A percentile compares a stretch with the other conserved stretches of the same genome.
Evolutionary conservation across 495 filamentous ascomycete species (phyloP).

Genomic region (Daldinia childiae): DNA sequence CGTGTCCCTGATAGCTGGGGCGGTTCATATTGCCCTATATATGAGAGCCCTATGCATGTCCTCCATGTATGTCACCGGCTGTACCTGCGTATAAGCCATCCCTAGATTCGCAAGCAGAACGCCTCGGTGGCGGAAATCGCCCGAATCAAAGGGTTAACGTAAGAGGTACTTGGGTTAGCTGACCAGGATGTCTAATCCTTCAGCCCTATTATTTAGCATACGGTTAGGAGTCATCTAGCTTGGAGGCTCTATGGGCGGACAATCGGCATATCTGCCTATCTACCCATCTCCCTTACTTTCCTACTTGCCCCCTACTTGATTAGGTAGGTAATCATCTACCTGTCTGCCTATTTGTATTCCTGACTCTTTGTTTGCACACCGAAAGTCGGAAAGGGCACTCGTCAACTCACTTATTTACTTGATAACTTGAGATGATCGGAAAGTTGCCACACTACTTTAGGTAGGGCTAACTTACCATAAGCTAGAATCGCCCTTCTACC

Average conservation of each 20-base stretch:
- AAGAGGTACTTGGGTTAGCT: neutral
- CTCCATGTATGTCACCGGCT: neutral
- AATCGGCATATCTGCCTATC: neutral
- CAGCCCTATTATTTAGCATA: neutral
- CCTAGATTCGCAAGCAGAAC: neutral
- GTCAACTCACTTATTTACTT: neutral
- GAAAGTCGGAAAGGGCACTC: neutral
- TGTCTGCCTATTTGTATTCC: neutral
- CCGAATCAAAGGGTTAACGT: neutral
- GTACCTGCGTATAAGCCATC: neutral
- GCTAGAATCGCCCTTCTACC: neutral
- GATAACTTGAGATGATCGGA: neutral
- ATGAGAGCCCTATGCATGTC: neutral
- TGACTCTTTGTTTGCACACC: neutral
- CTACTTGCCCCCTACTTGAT: neutral
- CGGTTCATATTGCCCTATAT: neutral
- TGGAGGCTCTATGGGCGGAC: neutral
- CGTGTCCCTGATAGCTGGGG: neutral
- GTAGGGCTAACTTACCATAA: neutral
- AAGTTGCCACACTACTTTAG: neutral
- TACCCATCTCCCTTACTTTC: neutral
- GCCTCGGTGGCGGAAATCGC: neutral
- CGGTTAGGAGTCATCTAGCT: neutral
- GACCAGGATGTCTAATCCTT: neutral
- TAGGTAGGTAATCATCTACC: neutral